phyloP scores from a whole-genome alignment of 2,329 filamentous ascomycete species.

The Curvularia hawaiiensis region DNA sequence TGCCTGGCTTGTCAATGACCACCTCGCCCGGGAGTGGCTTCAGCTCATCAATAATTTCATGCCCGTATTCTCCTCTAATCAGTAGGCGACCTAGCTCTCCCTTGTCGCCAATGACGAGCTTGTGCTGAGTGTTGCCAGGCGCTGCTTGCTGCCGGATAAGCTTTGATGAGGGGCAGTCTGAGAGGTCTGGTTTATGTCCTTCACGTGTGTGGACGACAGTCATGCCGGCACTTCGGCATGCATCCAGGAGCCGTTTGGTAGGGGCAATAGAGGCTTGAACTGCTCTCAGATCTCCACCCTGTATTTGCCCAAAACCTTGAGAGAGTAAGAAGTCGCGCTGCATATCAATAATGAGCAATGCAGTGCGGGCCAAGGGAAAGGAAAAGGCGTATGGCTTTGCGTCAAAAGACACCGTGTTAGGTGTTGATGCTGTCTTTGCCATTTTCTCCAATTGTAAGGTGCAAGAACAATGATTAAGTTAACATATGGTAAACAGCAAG shows the following conservation, averaged over 20 bases:
- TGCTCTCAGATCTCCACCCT: conserved; percentile 51
- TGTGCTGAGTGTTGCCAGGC: conserved; percentile 52
- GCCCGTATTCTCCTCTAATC: conserved; percentile 59
- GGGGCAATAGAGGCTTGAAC: conserved; percentile 49
- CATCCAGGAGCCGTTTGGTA: conserved; percentile 51
- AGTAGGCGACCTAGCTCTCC: conserved; percentile 60
- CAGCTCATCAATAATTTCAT: conserved; percentile 61
- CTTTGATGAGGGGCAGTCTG: conserved; percentile 60
- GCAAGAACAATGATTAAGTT: background rate
- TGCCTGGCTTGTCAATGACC: conserved; percentile 64
- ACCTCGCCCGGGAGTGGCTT: conserved; percentile 57
- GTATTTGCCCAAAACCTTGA: conserved; percentile 58
- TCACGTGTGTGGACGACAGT: conserved; percentile 57
- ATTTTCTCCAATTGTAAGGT: conserved; percentile 6
- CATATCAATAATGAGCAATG: conserved; percentile 59
- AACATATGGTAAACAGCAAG: background rate
- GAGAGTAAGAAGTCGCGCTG: conserved; percentile 58
- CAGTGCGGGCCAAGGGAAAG: conserved; percentile 54
- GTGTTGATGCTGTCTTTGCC: conserved; percentile 3
- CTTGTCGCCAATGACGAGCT: conserved; percentile 57
- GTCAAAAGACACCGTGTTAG: conserved; percentile 31
- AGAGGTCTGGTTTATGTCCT: conserved; percentile 57
- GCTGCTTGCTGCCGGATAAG: conserved; percentile 55
- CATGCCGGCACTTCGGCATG: conserved; percentile 51
- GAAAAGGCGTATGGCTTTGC: conserved; percentile 55